These are phyloP conservation scores for Pythium biforme DNA, from an alignment of 352 stramenopile genomes.

Conservation along the genomic window DNA sequence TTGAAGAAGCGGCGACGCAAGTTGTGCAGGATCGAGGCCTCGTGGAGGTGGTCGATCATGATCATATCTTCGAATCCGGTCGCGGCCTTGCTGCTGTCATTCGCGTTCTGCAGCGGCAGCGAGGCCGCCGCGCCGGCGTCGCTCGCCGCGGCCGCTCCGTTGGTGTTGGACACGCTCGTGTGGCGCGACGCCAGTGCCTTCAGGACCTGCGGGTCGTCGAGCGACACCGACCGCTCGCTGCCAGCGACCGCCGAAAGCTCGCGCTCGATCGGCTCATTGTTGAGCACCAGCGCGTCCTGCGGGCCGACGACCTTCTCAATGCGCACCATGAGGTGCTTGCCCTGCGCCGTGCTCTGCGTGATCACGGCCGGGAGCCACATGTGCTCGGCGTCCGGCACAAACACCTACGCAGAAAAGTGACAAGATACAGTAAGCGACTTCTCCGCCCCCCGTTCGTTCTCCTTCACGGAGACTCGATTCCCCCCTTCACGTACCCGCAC, in stretches of 20 bases:
- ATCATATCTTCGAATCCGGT: constrained; percentile 88
- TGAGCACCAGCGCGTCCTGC: constrained; percentile 38
- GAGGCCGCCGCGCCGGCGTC: constrained; percentile 21
- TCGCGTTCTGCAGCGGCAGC: constrained; percentile 73
- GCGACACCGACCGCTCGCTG: constrained; percentile 46
- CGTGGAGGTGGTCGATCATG: constrained; percentile 82
- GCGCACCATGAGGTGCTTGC: constrained; percentile 55
- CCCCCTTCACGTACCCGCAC: constrained; percentile 28
- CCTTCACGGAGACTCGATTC: too few relatives aligned
- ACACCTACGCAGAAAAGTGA: too few relatives aligned
- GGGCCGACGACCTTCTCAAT: constrained; percentile 67
- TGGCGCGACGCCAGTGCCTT: constrained; percentile 65
- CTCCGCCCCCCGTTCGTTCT: too few relatives aligned
- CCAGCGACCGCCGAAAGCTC: constrained; percentile 57
- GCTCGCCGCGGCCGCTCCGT: background rate
- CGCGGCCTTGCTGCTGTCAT: constrained; percentile 33
- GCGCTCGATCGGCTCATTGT: constrained; percentile 41
- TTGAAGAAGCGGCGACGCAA: constrained; percentile 73
- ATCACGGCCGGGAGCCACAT: constrained; percentile 82
- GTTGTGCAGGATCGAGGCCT: constrained; percentile 88
- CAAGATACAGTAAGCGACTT: too few relatives aligned
- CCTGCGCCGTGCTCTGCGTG: constrained; percentile 36
- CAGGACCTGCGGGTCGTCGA: constrained; percentile 52
- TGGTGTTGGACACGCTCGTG: constrained; percentile 45
- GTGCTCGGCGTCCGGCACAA: constrained; percentile 67